Percentiles rank a stretch among this genome's conserved stretches.
Evolutionary conservation across 495 filamentous ascomycete genomes (phyloP).

Genomic region (Hamigera avellanea): DNA sequence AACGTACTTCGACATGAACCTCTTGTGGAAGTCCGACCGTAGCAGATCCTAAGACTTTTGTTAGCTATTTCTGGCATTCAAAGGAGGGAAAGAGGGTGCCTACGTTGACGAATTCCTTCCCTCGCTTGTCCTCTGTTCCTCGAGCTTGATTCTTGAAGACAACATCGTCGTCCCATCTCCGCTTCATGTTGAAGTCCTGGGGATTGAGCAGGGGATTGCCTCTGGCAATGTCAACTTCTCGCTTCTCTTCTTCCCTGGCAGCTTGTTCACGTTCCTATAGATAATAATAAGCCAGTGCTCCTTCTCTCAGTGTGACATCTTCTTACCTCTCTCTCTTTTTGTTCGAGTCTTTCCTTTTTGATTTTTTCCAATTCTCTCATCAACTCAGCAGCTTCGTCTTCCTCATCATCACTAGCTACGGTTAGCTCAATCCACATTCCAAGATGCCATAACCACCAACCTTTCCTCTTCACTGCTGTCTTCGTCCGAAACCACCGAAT

Average conservation of each 20-base stretch:
- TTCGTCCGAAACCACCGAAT: constrained; percentile 59
- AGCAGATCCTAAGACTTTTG: constrained; percentile 56
- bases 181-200: constrained; percentile 33
- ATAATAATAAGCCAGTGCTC: constrained; percentile 3
- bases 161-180: constrained; percentile 96
- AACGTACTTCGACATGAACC: constrained; percentile 84
- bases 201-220: constrained; percentile 88
- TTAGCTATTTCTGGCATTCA: neutral
- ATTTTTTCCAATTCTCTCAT: constrained; percentile 92
- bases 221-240: constrained; percentile 78
- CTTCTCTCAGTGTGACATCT: neutral
- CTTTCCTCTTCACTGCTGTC: constrained; percentile 66
- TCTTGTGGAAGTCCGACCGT: constrained; percentile 92
- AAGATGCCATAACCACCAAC: too few species aligned
- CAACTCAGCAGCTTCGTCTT: constrained; percentile 83
- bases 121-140: constrained; percentile 86
- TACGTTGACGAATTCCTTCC: constrained; percentile 94
- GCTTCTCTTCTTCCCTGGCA: constrained; percentile 65
- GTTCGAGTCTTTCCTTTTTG: constrained; percentile 76
- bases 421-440: constrained; percentile 6
- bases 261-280: constrained; percentile 59
- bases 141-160: constrained; percentile 98
- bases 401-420: constrained; percentile 52
- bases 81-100: constrained; percentile 14
- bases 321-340: constrained; percentile 67